phyloP scores from a whole-genome alignment of 106 monocot genomes.

The Alisma plantagoaquatica region DNA sequence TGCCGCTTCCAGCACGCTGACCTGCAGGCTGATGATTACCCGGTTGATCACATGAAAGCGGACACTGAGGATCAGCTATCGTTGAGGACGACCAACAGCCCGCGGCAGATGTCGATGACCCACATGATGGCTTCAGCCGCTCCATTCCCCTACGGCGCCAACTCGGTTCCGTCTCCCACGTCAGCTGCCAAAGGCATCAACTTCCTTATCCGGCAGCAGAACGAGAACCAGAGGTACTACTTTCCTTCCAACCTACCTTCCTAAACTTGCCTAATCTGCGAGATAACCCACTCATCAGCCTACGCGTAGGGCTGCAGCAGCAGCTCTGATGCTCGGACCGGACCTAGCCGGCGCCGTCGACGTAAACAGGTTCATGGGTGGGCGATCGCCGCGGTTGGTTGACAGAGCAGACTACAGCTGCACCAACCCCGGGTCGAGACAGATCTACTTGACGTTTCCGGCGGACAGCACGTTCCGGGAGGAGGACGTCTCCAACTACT shows the following conservation, averaged over 20 bases:
- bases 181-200: slow-evolving; percentile 44
- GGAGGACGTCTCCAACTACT: slow-evolving; percentile 10
- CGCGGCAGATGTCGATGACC: slow-evolving; percentile 21
- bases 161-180: slow-evolving; percentile 24
- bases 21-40: too few species aligned
- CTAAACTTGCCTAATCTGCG: too few species aligned
- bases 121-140: slow-evolving; percentile 31
- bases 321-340: slow-evolving; percentile 35
- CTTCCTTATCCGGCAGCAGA: slow-evolving; percentile 47
- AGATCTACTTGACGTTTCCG: slow-evolving; percentile 14
- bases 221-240: slow-evolving; percentile 64
- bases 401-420: slow-evolving; percentile 35
- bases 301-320: slow-evolving; percentile 41
- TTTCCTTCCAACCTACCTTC: too few species aligned
- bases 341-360: slow-evolving; percentile 28
- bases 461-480: slow-evolving; percentile 7
- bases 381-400: slow-evolving; percentile 45
- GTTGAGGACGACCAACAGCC: slow-evolving; percentile 44
- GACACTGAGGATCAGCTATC: slow-evolving; percentile 14
- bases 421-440: slow-evolving; percentile 11
- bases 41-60: slow-evolving; percentile 36
- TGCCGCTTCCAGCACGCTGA: slow-evolving; percentile 79
- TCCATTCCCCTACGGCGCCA: slow-evolving; percentile 49
- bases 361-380: slow-evolving; percentile 62
- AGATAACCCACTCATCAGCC: too few species aligned